Base-by-base conservation (phyloP, 139 green algal species). In the Chlamydomonas sp. region DNA sequence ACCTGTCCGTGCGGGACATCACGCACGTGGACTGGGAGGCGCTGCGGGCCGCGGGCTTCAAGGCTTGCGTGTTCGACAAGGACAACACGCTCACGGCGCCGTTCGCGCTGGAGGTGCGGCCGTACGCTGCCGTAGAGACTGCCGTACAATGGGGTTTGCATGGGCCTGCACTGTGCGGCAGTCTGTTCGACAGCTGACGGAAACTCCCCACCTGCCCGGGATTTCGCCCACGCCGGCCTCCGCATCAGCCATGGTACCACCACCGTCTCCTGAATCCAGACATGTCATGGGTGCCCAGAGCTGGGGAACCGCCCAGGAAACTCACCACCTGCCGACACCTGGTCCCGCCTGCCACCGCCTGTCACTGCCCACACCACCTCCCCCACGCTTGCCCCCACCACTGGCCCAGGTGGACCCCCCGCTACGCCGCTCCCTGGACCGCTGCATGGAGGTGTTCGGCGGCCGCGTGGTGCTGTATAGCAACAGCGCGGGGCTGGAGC, bases 11-110 rank as follows among this genome's bases (percentile, higher is more conserved):
- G 59, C 79, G 89, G 6, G 91, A 96, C 83, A 95, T 99, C 18
- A 57, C 87, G 0, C 90, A 85, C 84, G 80, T 99, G 12, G 79
- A 97, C 80, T 99, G 97, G 97, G 63, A 57, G 0, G 93, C 88
- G 4, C 89, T 99, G 12, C 78, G 78, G 3, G 89, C 85, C 0
- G 95, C 95, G 6, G 96, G 96, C n/a, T 97, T 98, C 90, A 89
- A 94, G 71, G 96, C 92, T 9, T 92, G 92, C 61, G 91, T 99
- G 1, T 97, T 99, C 89, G 97, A 99, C 91, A 99, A 99, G 91
- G 97, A 99, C 94, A 99, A 99, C 95, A 99, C 97, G 1, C 89
- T 99, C 1, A 98, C 96, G 57, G 77, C 89, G 79, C 97, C 97
- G 0, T 99, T 98, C 88, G 81, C 79, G 14, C 60, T 95, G 7